These are phyloP conservation scores for Scheffersomyces stambukii DNA, from an alignment of 1,139 yeast genomes.

Conservation along the genomic window DNA sequence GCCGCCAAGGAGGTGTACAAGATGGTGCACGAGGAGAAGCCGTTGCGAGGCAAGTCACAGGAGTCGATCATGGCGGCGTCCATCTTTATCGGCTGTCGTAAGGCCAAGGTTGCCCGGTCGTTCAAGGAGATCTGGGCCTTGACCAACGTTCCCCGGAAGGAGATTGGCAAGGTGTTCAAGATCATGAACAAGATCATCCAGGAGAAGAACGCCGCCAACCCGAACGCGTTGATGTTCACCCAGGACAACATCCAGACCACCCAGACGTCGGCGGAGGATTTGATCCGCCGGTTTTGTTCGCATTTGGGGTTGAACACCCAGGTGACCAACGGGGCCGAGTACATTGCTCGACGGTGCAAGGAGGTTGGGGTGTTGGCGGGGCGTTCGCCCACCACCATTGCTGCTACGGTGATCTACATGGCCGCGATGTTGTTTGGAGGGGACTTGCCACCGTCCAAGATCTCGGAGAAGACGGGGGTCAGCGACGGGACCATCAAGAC, in stretches of 20 bases:
- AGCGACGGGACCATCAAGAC: constrained; percentile 97
- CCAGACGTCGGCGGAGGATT: constrained; percentile 90
- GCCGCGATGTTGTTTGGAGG: constrained; percentile 80
- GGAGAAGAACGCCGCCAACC: constrained; percentile 54
- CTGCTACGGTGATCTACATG: constrained; percentile 96
- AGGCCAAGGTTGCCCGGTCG: constrained; percentile 91
- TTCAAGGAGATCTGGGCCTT: constrained; percentile 95
- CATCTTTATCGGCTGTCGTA: constrained; percentile 89
- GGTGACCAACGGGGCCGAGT: constrained; percentile 90
- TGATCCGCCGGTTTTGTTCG: constrained; percentile 94
- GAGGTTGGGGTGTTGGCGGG: constrained; percentile 95
- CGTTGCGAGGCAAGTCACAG: constrained; percentile 85
- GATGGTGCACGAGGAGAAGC: constrained; percentile 82
- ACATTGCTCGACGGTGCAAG: constrained; percentile 83
- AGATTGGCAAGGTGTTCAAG: constrained; percentile 84
- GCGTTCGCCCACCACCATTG: constrained; percentile 94
- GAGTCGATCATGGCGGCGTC: constrained; percentile 97
- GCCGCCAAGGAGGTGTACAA: constrained; percentile 97
- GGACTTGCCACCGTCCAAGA: constrained; percentile 66
- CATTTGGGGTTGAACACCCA: constrained; percentile 84
- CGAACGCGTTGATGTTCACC: constrained; percentile 26
- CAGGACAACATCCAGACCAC: constrained; percentile 71
- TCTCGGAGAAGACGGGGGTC: constrained; percentile 94
- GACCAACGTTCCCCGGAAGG: constrained; percentile 90
- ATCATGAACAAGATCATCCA: constrained; percentile 75